Percentiles rank a stretch among this genome's conserved stretches.
Conservation (phyloP, 495 filamentous ascomycete species). For the Hypoxylon trugodes region DNA sequence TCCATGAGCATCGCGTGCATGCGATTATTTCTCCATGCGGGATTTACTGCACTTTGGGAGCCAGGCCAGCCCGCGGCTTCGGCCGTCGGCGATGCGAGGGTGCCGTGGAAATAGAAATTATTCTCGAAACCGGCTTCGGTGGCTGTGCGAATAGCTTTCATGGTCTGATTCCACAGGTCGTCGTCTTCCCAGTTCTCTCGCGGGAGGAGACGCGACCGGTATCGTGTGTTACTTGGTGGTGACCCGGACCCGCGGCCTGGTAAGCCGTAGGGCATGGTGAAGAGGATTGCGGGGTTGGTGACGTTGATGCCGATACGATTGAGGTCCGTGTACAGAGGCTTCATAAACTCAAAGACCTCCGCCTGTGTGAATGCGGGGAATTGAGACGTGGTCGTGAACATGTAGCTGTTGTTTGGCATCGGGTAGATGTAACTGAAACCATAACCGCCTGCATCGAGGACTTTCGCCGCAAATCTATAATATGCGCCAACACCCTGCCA, state of each 20-base stretch:
- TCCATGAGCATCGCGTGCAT: slow-evolving; percentile 62
- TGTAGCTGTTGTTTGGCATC: slow-evolving; percentile 32
- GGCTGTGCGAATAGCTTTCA: slow-evolving; percentile 56
- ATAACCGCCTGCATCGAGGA: slow-evolving; percentile 54
- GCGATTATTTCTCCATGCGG: slow-evolving; percentile 61
- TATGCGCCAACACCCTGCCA: slow-evolving; percentile 56
- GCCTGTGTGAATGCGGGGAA: slow-evolving; percentile 36
- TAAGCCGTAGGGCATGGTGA: slow-evolving; percentile 23
- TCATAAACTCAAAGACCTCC: slow-evolving; percentile 36
- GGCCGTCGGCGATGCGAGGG: slow-evolving; percentile 48
- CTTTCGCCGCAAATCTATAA: slow-evolving; percentile 50
- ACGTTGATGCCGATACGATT: slow-evolving; percentile 44
- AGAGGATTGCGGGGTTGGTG: slow-evolving; percentile 31
- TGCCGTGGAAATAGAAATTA: slow-evolving; percentile 55
- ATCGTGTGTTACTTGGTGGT: slow-evolving; percentile 37
- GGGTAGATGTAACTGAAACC: slow-evolving; percentile 53
- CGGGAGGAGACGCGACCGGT: slow-evolving; percentile 62
- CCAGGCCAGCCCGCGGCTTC: slow-evolving; percentile 50
- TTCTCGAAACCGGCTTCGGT: slow-evolving; percentile 56
- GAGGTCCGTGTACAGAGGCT: slow-evolving; percentile 46
- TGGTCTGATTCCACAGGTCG: slow-evolving; percentile 55
- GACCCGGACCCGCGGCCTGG: slow-evolving; percentile 42
- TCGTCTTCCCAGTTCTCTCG: slow-evolving; percentile 54
- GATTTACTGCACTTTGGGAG: slow-evolving; percentile 58
- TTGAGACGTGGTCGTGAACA: slow-evolving; percentile 44